These are phyloP conservation scores for Malassezia cuniculi DNA, from an alignment of 1,284 basidiomycete species.

Conservation along the genomic window DNA sequence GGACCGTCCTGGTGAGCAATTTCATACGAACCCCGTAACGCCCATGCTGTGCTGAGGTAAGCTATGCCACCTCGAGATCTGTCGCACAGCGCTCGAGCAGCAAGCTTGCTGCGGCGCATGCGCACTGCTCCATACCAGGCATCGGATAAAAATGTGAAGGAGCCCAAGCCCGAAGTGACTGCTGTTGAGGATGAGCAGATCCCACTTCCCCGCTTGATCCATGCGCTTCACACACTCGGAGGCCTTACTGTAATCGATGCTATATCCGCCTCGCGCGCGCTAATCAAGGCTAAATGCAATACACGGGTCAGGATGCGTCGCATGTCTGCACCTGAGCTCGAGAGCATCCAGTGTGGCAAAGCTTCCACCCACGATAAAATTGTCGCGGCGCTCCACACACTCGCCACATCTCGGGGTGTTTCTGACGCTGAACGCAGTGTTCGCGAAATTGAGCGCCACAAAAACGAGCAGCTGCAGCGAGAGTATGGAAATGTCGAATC, in stretches of 20 bases:
- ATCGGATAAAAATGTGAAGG: too few relatives aligned
- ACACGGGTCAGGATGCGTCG: conserved; percentile 8
- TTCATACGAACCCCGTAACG: conserved; percentile 8
- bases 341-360: conserved; percentile 7
- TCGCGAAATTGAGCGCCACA: too few relatives aligned
- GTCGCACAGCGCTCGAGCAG: conserved; percentile 7
- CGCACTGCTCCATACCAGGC: neutral
- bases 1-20: conserved; percentile 7
- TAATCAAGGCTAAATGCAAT: conserved; percentile 1
- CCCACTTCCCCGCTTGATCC: conserved; percentile 9
- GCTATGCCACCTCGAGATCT: neutral
- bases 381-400: conserved; percentile 6
- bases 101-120: conserved; percentile 2
- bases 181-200: conserved; percentile 2
- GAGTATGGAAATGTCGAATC: conserved; percentile 5
- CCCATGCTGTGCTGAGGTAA: conserved; percentile 1
- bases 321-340: conserved; percentile 10
- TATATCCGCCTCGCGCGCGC: conserved; percentile 2
- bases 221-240: conserved; percentile 11
- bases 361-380: conserved; percentile 6
- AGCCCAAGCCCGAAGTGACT: too few relatives aligned
- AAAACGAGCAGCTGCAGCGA: conserved; percentile 4
- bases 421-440: too few relatives aligned
- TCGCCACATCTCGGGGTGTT: neutral
- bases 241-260: conserved; percentile 6